Base-by-base conservation (phyloP, 148 eudicot genomes). In the Oxyria digyna region DNA sequence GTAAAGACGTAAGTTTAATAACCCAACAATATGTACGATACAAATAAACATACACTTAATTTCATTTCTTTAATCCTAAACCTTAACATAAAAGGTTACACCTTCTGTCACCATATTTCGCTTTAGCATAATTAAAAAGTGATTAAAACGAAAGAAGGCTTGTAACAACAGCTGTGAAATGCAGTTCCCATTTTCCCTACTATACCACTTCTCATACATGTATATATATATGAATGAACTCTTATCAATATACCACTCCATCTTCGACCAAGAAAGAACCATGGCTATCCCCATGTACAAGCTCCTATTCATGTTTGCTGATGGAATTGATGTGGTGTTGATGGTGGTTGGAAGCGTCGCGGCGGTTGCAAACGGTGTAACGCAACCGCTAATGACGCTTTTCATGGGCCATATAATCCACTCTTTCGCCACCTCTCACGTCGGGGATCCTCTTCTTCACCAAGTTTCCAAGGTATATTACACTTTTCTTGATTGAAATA, bases 321-420 rank as follows among this genome's bases (percentile, higher is more conserved):
- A 89, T 67, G 11, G 67, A n/a, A n/a, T 50, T 0, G 97, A 92
- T 68, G 43, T 69, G 1, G 48, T 46, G 13, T 69, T 89, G 68
- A 92, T 89, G 89, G 38, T 77, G 13, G 75, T 84, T 0, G 97
- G 97, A 5, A 62, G 78, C 14, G n/a, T 92, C 0, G 74, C 81
- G 0, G 89, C 87, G 5, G 41, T 76, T 1, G 83, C 40, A 17
- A 87, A 83, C 55, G 97, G 97, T 0, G 1, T 87, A 69, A 69
- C 89, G 0, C 89, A 81, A 76, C 97, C 97, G 31, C 55, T 92
- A 20, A 85, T 85, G 89, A 81, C 96, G 9, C 71, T 89, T 10
- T 64, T 89, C 29, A 80, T 89, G 65, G 84, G 89, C 5, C 72
- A 80, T 4, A 62, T 92, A 29, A 74, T 92, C n/a, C 76, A 92